Evolutionary conservation across 2,329 filamentous ascomycete genomes (phyloP).

Genomic region (Knoxdaviesia capensis): DNA sequence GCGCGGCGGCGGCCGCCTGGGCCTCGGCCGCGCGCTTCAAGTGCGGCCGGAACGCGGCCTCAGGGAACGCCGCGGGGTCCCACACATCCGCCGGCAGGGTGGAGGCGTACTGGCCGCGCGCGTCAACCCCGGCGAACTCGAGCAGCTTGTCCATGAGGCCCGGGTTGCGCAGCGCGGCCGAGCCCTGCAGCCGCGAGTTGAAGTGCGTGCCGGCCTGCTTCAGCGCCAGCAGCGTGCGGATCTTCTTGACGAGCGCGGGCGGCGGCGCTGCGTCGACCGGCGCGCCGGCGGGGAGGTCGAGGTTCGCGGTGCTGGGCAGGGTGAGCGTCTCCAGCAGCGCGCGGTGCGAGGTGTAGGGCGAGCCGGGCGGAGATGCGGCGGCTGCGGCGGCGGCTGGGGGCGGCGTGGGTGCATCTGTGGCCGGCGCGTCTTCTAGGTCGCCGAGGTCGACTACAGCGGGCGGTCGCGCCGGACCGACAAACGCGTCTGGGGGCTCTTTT

Average conservation of each 20-base stretch:
- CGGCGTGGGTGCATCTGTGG: slow-evolving; percentile 1
- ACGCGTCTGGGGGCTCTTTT: neutral
- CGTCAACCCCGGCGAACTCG: slow-evolving; percentile 34
- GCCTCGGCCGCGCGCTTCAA: slow-evolving; percentile 23
- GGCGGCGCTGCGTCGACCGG: slow-evolving; percentile 40
- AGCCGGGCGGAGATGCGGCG: slow-evolving; percentile 21
- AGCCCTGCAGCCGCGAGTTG: slow-evolving; percentile 51
- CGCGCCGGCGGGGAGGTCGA: slow-evolving; percentile 56
- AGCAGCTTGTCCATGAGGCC: slow-evolving; percentile 52
- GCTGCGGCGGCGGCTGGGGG: slow-evolving; percentile 7
- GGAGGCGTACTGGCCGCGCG: slow-evolving; percentile 42
- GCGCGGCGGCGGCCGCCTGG: slow-evolving; percentile 25
- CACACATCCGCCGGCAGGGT: slow-evolving; percentile 35
- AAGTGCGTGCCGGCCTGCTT: slow-evolving; percentile 63
- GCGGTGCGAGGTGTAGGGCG: slow-evolving; percentile 48
- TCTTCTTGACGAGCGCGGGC: slow-evolving; percentile 37
- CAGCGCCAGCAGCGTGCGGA: slow-evolving; percentile 54
- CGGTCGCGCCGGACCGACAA: slow-evolving; percentile 5
- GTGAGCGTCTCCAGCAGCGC: slow-evolving; percentile 51
- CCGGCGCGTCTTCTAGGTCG: slow-evolving; percentile 6
- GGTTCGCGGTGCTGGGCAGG: slow-evolving; percentile 49
- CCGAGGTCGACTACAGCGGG: slow-evolving; percentile 1
- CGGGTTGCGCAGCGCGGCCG: slow-evolving; percentile 50
- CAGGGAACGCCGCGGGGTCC: slow-evolving; percentile 37
- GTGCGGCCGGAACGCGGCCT: slow-evolving; percentile 24